These are phyloP conservation scores for Fusarium redolens DNA, from an alignment of 2,329 filamentous ascomycete species.

Conservation along the genomic window DNA sequence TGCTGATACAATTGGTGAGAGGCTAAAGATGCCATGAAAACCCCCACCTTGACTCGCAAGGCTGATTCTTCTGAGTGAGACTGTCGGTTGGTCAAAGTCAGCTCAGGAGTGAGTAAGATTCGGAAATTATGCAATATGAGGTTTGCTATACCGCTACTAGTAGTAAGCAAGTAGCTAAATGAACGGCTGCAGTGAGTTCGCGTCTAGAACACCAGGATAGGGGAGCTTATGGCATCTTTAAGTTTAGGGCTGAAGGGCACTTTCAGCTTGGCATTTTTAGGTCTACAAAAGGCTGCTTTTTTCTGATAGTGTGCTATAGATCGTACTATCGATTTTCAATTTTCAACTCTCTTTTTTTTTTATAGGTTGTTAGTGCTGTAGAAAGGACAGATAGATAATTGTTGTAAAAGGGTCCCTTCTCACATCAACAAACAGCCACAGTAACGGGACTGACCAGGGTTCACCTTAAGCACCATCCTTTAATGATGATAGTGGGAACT, in stretches of 20 bases:
- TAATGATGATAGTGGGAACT: conserved; percentile 37
- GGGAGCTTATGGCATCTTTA: conserved; percentile 6
- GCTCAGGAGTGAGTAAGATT: conserved; percentile 13
- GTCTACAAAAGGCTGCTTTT: neutral
- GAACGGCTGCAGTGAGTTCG: neutral
- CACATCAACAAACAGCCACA: conserved; percentile 21
- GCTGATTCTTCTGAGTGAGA: conserved; percentile 20
- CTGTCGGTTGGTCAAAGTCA: conserved; percentile 1
- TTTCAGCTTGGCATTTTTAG: conserved; percentile 7
- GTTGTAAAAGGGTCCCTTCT: neutral
- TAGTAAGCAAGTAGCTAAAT: conserved; percentile 1
- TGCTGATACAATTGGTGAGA: neutral
- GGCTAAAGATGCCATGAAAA: neutral
- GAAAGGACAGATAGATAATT: neutral
- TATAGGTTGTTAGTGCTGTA: neutral
- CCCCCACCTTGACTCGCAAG: conserved; percentile 6
- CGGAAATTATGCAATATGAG: conserved; percentile 7
- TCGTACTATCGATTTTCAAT: neutral
- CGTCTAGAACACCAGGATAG: conserved; percentile 17
- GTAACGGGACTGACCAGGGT: conserved; percentile 14
- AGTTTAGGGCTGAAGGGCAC: conserved; percentile 28
- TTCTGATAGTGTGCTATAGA: neutral
- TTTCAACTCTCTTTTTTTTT: neutral
- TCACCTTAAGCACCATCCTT: conserved; percentile 20
- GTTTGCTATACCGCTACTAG: conserved; percentile 5